Conservation (phyloP, 176 grass and related monocot species). For the Oryza officinalis region DNA sequence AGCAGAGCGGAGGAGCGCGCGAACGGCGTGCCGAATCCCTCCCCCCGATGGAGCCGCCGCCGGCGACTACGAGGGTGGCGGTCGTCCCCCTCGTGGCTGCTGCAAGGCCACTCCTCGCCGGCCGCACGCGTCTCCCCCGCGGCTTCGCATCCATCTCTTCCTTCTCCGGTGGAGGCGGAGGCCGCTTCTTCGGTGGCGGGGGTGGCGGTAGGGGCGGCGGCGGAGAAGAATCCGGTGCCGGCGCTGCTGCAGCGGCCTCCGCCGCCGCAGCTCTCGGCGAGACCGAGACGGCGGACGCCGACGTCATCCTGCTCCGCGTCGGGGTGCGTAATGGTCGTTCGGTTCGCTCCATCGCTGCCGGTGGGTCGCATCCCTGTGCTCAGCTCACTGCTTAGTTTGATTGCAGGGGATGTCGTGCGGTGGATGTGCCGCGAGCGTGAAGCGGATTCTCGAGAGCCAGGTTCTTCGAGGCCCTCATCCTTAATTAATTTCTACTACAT, state of each 20-base stretch:
- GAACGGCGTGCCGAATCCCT: background rate
- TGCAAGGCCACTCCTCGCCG: background rate
- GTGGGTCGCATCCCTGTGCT: background rate
- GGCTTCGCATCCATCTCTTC: conserved; percentile 28
- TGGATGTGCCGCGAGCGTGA: conserved; percentile 78
- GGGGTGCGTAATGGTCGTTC: conserved; percentile 39
- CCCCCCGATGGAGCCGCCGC: conserved; percentile 47
- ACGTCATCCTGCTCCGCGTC: conserved; percentile 78
- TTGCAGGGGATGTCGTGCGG: conserved; percentile 81
- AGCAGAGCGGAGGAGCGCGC: background rate
- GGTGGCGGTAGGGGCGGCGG: background rate
- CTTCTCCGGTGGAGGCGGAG: conserved; percentile 38
- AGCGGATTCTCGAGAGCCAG: conserved; percentile 75
- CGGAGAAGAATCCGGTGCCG: conserved; percentile 15
- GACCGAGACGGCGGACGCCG: conserved; percentile 5
- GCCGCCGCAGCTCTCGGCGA: conserved; percentile 41
- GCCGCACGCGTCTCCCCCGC: background rate
- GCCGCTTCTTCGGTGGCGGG: background rate
- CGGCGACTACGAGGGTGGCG: background rate
- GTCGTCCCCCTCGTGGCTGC: background rate
- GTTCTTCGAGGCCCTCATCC: conserved; percentile 41
- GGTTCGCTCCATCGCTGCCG: background rate
- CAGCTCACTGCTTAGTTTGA: background rate
- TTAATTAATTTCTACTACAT: too few relatives aligned
- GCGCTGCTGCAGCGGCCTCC: conserved; percentile 22